Evolutionary conservation across 345 rosid species (phyloP).

Genomic region (Populus alba): DNA sequence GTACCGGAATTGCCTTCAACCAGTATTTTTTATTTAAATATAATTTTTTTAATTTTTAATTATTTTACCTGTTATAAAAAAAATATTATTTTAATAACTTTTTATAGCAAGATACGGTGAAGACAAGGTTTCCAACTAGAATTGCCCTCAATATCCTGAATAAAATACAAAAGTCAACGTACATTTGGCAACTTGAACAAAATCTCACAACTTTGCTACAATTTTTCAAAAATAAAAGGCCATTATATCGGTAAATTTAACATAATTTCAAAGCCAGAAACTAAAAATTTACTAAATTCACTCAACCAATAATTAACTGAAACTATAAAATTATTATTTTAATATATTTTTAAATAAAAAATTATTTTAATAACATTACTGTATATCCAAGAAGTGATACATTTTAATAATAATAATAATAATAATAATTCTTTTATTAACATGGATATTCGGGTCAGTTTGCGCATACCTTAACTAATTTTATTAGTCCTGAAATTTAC

Average conservation of each 20-base stretch:
- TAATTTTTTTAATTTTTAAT: no score
- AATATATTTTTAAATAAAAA: no score
- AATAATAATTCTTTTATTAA: no score
- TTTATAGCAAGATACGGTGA: constrained; percentile 46
- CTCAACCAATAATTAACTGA: not conserved
- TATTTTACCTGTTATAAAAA: no score
- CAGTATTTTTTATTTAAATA: no score
- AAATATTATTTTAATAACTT: no score
- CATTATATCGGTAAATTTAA: not conserved
- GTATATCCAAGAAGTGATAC: no score
- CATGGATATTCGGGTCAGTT: fast-evolving
- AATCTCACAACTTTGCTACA: not conserved
- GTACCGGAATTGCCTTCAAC: no score
- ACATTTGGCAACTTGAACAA: not conserved
- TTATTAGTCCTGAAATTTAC: fast-evolving
- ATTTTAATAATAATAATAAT: no score
- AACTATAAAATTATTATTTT: not conserved
- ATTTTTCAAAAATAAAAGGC: not conserved
- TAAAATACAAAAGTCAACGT: constrained; percentile 6
- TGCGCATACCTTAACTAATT: no score
- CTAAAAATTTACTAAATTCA: not conserved
- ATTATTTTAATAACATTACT: no score
- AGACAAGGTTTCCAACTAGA: constrained; percentile 51
- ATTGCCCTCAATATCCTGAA: constrained; percentile 22
- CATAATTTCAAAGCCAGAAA: not conserved